Percentiles rank a stretch among this genome's conserved stretches.
Conservation (phyloP, 257 asterid species). For the Capsicum chinense region DNA sequence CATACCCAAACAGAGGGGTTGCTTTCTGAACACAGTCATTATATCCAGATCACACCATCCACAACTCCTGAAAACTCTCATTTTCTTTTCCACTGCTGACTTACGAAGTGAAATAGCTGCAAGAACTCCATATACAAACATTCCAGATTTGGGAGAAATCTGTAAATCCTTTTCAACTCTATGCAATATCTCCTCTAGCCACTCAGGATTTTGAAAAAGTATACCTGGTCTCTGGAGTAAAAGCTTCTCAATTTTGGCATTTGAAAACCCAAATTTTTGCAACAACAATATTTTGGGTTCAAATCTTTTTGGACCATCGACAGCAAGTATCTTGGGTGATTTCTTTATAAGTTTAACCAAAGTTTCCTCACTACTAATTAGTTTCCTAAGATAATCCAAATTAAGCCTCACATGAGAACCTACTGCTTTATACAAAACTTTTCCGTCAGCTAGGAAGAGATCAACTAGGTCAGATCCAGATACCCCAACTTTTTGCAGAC, state of each 20-base stretch:
- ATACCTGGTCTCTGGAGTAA: neutral
- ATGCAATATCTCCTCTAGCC: constrained; percentile 26
- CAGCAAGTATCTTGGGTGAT: neutral
- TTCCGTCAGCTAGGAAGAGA: neutral
- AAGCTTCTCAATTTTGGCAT: neutral
- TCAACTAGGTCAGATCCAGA: constrained; percentile 29
- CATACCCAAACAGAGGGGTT: constrained; percentile 8
- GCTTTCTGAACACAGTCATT: constrained; percentile 31
- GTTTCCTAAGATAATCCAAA: constrained; percentile 2
- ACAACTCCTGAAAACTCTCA: constrained; percentile 6
- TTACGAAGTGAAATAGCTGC: neutral
- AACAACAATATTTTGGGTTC: constrained; percentile 13
- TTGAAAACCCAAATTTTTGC: constrained; percentile 16
- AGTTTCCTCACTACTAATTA: constrained; percentile 31
- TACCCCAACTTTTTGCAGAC: constrained; percentile 23
- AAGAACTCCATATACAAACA: constrained; percentile 21
- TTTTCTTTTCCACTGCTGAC: constrained; percentile 26
- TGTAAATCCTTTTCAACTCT: constrained; percentile 23
- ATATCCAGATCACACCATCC: constrained; percentile 23
- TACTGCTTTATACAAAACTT: neutral
- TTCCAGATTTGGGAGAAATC: constrained; percentile 32
- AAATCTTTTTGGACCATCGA: neutral
- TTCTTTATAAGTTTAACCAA: constrained; percentile 24
- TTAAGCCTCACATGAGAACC: constrained; percentile 14
- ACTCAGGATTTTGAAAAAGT: neutral